These are phyloP conservation scores for Populus tremula DNA, from an alignment of 345 rosid genomes.

Conservation along the genomic window DNA sequence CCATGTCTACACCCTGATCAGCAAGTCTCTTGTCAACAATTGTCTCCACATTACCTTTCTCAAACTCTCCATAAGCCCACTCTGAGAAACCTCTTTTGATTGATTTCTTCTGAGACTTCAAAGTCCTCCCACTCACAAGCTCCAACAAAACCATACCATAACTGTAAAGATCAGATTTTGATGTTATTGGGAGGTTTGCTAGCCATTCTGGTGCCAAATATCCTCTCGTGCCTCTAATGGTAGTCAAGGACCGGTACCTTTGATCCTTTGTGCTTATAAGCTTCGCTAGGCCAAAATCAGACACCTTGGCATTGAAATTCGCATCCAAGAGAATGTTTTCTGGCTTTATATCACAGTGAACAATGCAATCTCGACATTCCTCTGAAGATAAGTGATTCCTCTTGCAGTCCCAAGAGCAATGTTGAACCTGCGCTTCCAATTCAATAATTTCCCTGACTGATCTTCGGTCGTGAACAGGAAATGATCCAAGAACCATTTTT, in stretches of 20 bases:
- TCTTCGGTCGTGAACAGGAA: slow-evolving; percentile 8
- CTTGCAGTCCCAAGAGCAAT: slow-evolving; percentile 21
- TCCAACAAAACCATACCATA: slow-evolving; percentile 18
- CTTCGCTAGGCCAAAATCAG: slow-evolving; percentile 28
- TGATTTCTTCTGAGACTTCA: slow-evolving; percentile 10
- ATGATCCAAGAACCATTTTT: slow-evolving; percentile 14
- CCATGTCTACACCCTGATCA: slow-evolving; percentile 3
- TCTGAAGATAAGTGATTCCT: slow-evolving; percentile 28
- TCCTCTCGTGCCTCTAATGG: slow-evolving; percentile 20
- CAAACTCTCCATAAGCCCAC: slow-evolving; percentile 19
- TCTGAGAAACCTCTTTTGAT: slow-evolving; percentile 43
- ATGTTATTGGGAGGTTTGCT: slow-evolving; percentile 20
- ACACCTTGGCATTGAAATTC: slow-evolving; percentile 15
- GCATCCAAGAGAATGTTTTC: slow-evolving; percentile 22
- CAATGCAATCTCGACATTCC: slow-evolving; percentile 28
- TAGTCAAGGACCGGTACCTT: background rate
- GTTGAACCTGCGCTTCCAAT: slow-evolving; percentile 11
- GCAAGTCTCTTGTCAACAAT: slow-evolving; percentile 11
- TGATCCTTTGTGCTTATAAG: slow-evolving; percentile 15
- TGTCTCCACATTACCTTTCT: slow-evolving; percentile 2
- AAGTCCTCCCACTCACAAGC: slow-evolving; percentile 18
- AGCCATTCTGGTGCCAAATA: slow-evolving; percentile 28
- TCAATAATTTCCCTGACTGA: background rate
- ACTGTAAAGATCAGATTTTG: slow-evolving; percentile 22
- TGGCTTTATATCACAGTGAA: slow-evolving; percentile 24